Conservation (phyloP, 495 filamentous ascomycete genomes). For the Schizothecium vesticola region DNA sequence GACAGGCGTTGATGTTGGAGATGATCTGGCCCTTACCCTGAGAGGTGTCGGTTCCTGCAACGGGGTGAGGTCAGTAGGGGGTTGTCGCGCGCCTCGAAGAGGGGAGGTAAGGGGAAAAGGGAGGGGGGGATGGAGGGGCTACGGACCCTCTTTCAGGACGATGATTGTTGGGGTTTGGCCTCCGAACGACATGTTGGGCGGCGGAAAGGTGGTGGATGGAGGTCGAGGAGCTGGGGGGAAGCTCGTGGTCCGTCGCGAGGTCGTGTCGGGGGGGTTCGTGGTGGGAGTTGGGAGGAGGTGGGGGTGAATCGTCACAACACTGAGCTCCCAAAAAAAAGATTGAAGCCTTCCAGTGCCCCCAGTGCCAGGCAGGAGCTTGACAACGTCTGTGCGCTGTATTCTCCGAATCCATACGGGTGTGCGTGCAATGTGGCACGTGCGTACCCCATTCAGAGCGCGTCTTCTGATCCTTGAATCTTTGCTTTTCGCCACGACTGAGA, state of each 20-base stretch:
- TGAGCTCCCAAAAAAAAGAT: conserved; percentile 29
- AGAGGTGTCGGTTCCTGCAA: conserved; percentile 85
- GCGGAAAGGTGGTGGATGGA: neutral
- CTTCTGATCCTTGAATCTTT: too few relatives aligned
- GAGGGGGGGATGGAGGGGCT: conserved; percentile 32
- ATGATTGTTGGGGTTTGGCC: conserved; percentile 98
- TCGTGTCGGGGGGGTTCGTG: conserved; percentile 1
- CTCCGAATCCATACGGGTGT: neutral
- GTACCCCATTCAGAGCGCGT: neutral
- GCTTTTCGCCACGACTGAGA: too few relatives aligned
- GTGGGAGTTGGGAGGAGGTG: conserved; percentile 3
- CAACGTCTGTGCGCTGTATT: neutral
- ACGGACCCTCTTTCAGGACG: conserved; percentile 92
- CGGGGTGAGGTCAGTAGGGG: conserved; percentile 21
- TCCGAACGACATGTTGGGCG: conserved; percentile 77
- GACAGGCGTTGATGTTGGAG: conserved; percentile 97
- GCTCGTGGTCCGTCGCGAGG: conserved; percentile 9
- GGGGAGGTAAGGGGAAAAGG: neutral
- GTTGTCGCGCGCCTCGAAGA: neutral
- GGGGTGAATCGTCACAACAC: conserved; percentile 1
- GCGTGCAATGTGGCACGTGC: neutral
- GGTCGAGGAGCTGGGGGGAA: conserved; percentile 10
- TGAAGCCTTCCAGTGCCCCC: conserved; percentile 16
- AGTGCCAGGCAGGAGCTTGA: conserved; percentile 8
- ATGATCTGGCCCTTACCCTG: conserved; percentile 96